Percentiles rank a stretch among this genome's conserved stretches.
Conservation (phyloP, 768 basidiomycete genomes). For the Amanita pseudoporphyria region DNA sequence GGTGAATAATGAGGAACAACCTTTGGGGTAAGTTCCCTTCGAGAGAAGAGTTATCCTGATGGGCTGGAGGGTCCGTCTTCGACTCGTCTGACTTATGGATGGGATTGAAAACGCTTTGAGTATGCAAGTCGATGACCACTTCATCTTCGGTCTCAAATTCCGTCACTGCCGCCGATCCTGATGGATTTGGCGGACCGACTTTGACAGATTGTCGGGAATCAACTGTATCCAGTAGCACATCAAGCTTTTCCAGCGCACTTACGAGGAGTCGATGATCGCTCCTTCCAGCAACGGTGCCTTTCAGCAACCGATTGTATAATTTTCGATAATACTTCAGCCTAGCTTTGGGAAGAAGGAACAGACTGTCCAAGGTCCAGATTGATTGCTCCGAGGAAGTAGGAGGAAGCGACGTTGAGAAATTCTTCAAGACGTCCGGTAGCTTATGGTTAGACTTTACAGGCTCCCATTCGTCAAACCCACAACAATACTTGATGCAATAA, state of each 20-base stretch:
- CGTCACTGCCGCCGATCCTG: constrained; percentile 13
- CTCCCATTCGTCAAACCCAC: constrained; percentile 79
- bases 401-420: constrained; percentile 58
- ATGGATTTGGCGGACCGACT: constrained; percentile 28
- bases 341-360: constrained; percentile 80
- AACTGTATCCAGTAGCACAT: constrained; percentile 56
- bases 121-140: constrained; percentile 46
- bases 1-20: constrained; percentile 42
- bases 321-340: constrained; percentile 90
- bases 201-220: constrained; percentile 47
- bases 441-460: constrained; percentile 70
- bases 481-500: constrained; percentile 63
- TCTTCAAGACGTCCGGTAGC: constrained; percentile 54
- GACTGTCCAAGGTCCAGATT: constrained; percentile 75
- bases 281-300: constrained; percentile 76
- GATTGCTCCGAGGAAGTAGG: constrained; percentile 40
- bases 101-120: constrained; percentile 13
- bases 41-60: constrained; percentile 29
- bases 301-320: constrained; percentile 76
- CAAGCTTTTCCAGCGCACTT: constrained; percentile 74
- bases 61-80: constrained; percentile 13
- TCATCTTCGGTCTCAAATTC: constrained; percentile 39
- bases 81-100: background rate
- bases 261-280: constrained; percentile 80
- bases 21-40: constrained; percentile 52